Evolutionary conservation across 148 eudicot genomes (phyloP).

Genomic region (Linanthus parryae): DNA sequence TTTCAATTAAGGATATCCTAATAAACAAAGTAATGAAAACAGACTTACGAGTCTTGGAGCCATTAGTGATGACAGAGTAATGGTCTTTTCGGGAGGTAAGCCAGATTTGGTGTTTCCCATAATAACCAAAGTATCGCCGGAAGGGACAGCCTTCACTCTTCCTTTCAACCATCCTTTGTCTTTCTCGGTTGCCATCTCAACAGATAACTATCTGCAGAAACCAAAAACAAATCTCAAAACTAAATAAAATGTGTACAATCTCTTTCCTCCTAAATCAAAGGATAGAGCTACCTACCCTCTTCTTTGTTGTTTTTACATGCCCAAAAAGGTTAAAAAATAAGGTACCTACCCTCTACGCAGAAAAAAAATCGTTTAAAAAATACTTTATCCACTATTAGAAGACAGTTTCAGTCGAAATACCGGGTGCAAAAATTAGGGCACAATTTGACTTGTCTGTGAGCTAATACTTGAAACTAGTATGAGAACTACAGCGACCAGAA

Average conservation of each 20-base stretch:
- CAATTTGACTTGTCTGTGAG: too few relatives aligned
- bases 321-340: too few relatives aligned
- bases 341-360: too few relatives aligned
- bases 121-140: constrained; percentile 87
- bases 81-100: constrained; percentile 75
- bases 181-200: constrained; percentile 59
- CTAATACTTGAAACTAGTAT: too few relatives aligned
- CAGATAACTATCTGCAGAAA: constrained; percentile 33
- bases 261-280: too few relatives aligned
- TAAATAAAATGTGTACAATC: neutral
- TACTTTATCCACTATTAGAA: too few relatives aligned
- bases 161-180: constrained; percentile 74
- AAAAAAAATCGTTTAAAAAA: too few relatives aligned
- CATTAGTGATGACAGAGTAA: constrained; percentile 70
- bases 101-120: constrained; percentile 63
- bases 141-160: constrained; percentile 86
- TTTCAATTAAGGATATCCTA: neutral
- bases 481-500: too few relatives aligned
- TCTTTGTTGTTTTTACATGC: too few relatives aligned
- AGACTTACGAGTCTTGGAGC: constrained; percentile 77
- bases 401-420: too few relatives aligned
- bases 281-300: too few relatives aligned
- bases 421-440: too few relatives aligned
- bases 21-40: constrained; percentile 1
- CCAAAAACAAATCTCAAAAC: neutral